phyloP scores from a whole-genome alignment of 345 rosid genomes.

The Salix arbutifolia region DNA sequence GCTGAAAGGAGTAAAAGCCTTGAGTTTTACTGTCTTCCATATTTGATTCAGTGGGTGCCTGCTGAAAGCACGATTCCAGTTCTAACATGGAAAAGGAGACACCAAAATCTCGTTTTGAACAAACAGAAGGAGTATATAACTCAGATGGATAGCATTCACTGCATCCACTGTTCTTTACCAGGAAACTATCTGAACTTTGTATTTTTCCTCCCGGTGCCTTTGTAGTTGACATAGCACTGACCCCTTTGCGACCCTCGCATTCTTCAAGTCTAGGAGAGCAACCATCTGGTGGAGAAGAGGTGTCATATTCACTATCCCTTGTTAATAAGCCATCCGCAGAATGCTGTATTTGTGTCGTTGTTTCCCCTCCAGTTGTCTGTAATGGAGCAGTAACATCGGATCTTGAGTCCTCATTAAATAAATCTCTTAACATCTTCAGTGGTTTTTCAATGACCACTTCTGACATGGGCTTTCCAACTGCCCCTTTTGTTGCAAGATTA shows the following conservation, averaged over 20 bases:
- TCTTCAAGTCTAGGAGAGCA: slow-evolving; percentile 17
- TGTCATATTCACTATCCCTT: slow-evolving; percentile 13
- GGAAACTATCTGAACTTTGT: slow-evolving; percentile 10
- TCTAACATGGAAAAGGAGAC: slow-evolving; percentile 19
- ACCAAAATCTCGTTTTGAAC: slow-evolving; percentile 21
- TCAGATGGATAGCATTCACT: slow-evolving; percentile 13
- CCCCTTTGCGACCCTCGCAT: slow-evolving; percentile 14
- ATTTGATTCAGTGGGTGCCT: slow-evolving; percentile 12
- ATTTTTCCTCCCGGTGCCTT: slow-evolving; percentile 11
- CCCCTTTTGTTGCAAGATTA: slow-evolving; percentile 9
- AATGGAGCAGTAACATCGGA: slow-evolving; percentile 17
- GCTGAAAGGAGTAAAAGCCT: slow-evolving; percentile 13
- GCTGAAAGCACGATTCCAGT: slow-evolving; percentile 14
- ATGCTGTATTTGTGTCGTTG: slow-evolving; percentile 14
- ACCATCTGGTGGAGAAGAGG: slow-evolving; percentile 20
- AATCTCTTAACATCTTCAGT: slow-evolving; percentile 32
- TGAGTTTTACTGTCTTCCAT: slow-evolving; percentile 18
- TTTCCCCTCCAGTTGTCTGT: slow-evolving; percentile 27
- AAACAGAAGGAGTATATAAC: background rate
- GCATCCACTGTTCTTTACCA: background rate
- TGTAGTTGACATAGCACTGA: slow-evolving; percentile 5
- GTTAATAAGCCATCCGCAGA: slow-evolving; percentile 7
- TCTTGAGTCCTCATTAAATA: slow-evolving; percentile 37
- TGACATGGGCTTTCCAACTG: slow-evolving; percentile 18
- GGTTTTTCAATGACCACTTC: slow-evolving; percentile 29